Conservation (phyloP, 1,284 basidiomycete genomes). For the Ganoderma multipileum region DNA sequence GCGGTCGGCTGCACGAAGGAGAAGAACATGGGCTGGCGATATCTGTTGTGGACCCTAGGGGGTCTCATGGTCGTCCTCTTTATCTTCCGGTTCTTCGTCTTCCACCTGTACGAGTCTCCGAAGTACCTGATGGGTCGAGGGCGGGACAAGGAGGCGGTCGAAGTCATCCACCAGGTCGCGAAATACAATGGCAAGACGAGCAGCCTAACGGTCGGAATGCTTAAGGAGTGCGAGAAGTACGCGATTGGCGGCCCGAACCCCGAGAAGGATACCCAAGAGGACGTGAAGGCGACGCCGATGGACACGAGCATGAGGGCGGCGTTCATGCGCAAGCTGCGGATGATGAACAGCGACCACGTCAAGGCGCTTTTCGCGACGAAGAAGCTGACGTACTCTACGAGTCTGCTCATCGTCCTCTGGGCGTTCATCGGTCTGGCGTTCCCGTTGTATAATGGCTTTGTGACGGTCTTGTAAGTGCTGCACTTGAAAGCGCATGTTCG, state of each 20-base stretch:
- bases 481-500: background rate
- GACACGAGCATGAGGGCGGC: slow-evolving; percentile 44
- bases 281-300: slow-evolving; percentile 19
- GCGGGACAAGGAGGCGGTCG: slow-evolving; percentile 71
- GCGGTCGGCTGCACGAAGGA: slow-evolving; percentile 48
- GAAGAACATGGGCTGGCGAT: slow-evolving; percentile 73
- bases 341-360: slow-evolving; percentile 53
- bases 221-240: slow-evolving; percentile 15
- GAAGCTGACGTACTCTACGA: slow-evolving; percentile 65
- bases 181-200: slow-evolving; percentile 63
- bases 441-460: slow-evolving; percentile 55
- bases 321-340: slow-evolving; percentile 46
- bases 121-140: slow-evolving; percentile 78
- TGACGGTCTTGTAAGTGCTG: slow-evolving; percentile 56
- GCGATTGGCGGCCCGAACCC: background rate
- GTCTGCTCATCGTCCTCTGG: slow-evolving; percentile 61
- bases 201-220: slow-evolving; percentile 50
- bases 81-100: slow-evolving; percentile 72
- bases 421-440: slow-evolving; percentile 79
- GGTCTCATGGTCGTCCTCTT: slow-evolving; percentile 68
- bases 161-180: slow-evolving; percentile 73
- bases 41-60: slow-evolving; percentile 65
- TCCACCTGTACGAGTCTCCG: slow-evolving; percentile 74
- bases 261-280: background rate
- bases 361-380: slow-evolving; percentile 64